Conservation (phyloP, 2,329 filamentous ascomycete species). For the Endocalyx cinctus region DNA sequence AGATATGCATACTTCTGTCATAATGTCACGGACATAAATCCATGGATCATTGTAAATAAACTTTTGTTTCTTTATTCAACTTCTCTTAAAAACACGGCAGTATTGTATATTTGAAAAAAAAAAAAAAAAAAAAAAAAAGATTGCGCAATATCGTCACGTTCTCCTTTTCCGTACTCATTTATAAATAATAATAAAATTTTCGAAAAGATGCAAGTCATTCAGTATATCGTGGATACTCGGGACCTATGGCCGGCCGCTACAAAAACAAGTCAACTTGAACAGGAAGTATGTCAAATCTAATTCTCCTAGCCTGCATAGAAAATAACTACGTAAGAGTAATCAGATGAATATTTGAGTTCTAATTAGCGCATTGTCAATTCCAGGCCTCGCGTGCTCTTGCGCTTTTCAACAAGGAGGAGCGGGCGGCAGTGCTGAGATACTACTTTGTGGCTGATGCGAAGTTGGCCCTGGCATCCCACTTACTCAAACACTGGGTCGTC, state of each 20-base stretch:
- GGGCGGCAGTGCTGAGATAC: constrained; percentile 53
- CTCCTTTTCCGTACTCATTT: too few species aligned
- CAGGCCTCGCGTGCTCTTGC: constrained; percentile 51
- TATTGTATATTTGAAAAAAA: too few species aligned
- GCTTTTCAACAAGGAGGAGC: constrained; percentile 52
- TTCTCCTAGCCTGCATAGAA: too few species aligned
- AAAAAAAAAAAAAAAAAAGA: too few species aligned
- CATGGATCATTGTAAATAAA: too few species aligned
- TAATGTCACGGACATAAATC: too few species aligned
- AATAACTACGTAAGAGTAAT: neutral
- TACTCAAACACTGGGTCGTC: constrained; percentile 70
- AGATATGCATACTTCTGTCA: too few species aligned
- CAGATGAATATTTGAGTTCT: neutral
- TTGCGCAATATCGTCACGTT: too few species aligned
- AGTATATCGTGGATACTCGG: constrained; percentile 61
- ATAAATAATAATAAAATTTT: constrained; percentile 22
- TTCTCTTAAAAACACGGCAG: too few species aligned
- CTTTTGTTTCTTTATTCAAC: too few species aligned
- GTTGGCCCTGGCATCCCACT: constrained; percentile 66
- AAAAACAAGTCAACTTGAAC: constrained; percentile 43
- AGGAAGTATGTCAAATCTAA: constrained; percentile 33
- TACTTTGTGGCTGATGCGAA: constrained; percentile 68
- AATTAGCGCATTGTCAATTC: constrained; percentile 1
- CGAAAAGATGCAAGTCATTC: constrained; percentile 39
- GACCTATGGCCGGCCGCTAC: constrained; percentile 49